Evolutionary conservation across 345 rosid genomes (phyloP), one percentile per base, ranked within the genome.

Genomic region (Isatis tinctoria): DNA sequence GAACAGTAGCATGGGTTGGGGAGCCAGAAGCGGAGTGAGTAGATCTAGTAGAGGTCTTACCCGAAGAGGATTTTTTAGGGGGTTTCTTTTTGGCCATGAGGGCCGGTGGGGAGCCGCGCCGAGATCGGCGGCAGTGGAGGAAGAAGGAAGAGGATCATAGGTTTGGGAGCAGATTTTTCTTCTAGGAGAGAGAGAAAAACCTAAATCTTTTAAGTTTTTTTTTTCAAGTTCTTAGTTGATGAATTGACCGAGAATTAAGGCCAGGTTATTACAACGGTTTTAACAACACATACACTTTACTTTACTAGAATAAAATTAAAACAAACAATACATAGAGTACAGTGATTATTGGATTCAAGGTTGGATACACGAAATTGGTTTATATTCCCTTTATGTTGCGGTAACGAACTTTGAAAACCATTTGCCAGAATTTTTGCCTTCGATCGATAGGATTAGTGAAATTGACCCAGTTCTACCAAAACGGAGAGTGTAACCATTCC

Each of bases 341-440:
- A 58, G 22, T 30, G 9, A 48, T 40, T 33, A 32, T 40, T 48
- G 45, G 26, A 61, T 48, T 12, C 10, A 4, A 35, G 28, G 48
- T 47, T 70, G 44, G 5, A 45, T 41, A 16, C 37, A 59, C 3
- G 6, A 3, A 35, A 6, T 6, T 14, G 35, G 45, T 24, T 3
- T 48, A 49, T 37, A 27, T 9, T 36, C 40, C 13, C 4, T 24
- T 49, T 51, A 39, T 28, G 52, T 13, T 26, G 41, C 20, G 74
- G 77, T 54, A 72, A 80, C 49, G 76, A 80, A 78, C 32, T 8
- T 87, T 58, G 81, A 81, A 26, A 62, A 81, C 76, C 79, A 71
- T 64, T 72, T 54, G 32, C 73, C 80, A 17, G 73, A 74, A 36
- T 45, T 83, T 81, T 74, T 39, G 35, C 32, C 3, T 44, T 66